Conservation (phyloP, 179 eudicot genomes). For the Beta macrorhiza region DNA sequence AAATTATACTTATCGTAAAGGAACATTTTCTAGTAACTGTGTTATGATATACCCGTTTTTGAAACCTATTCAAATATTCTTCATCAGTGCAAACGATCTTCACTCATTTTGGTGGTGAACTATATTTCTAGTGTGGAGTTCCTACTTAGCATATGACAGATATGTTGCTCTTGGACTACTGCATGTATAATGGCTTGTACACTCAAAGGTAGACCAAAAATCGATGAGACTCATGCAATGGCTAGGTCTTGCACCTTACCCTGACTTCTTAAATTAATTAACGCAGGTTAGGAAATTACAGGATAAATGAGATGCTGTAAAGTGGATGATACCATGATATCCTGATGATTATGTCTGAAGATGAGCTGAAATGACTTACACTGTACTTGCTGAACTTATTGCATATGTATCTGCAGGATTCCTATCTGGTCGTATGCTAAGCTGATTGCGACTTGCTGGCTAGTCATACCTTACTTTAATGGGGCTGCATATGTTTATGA, state of each 20-base stretch:
- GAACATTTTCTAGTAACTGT: no score
- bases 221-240: background rate
- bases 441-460: constrained; percentile 85
- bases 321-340: background rate
- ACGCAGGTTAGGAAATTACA: background rate
- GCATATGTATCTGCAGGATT: constrained; percentile 51
- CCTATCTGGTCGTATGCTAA: constrained; percentile 92
- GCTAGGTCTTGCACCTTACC: background rate
- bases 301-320: background rate
- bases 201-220: background rate
- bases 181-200: background rate
- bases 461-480: constrained; percentile 95
- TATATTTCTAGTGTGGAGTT: background rate
- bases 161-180: background rate
- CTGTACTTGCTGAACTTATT: background rate
- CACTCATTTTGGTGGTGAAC: background rate
- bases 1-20: no score
- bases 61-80: background rate
- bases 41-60: no score
- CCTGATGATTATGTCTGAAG: background rate
- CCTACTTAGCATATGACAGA: background rate
- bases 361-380: background rate
- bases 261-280: background rate
- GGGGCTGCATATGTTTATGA: constrained; percentile 97
- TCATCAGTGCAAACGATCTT: background rate